Evolutionary conservation across 768 basidiomycete genomes (phyloP), one percentile per base, ranked within the genome.

Genomic region (Tylopilus felleus): DNA sequence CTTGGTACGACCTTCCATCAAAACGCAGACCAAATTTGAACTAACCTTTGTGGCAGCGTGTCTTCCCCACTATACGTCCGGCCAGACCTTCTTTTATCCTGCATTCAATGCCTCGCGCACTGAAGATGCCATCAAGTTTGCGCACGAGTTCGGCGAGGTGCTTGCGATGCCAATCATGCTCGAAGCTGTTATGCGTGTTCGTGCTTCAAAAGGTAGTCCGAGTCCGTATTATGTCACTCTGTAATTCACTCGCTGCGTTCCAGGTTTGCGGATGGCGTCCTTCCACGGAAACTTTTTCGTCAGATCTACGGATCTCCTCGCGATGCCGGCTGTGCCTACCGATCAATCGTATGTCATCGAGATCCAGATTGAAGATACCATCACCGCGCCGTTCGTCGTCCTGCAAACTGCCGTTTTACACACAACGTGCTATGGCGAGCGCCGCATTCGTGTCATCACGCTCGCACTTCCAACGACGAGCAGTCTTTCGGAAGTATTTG

Each of bases 221-320:
- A 12, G 39, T 39, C 19, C 35, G 12, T 29, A 41, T 23, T 31
- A 22, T 12, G 22, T 35, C 13, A 3, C 8, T 12, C 4, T 13
- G 35, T 45, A 14, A 49, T 53, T 53, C 50, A 49, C 2, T 22
- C 2, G 14, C 16, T 28, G n/a, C 12, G 50, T 29, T 51, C 2
- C 56, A 88, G 89, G 95, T 57, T 75, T 98, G 42, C 88, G 94
- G 47, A 93, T 98, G 93, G 86, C 94, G 8, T 90, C 92, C 1
- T 98, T 96, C 89, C 93, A 98, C 63, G 96, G 96, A 57, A 98
- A 98, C 76, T 97, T 98, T 78, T 98, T 98, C 67, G 93, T 97
- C 52, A 87, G 96, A 49, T 97, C 94, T 22, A 98, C 96, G 21
- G 96, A 98, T 72, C 81, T 98, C 5, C 81, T 98, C 33, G 93